These are phyloP conservation scores for Vitis vinifera DNA, from an alignment of 164 flowering plant genomes.

Conservation along the genomic window DNA sequence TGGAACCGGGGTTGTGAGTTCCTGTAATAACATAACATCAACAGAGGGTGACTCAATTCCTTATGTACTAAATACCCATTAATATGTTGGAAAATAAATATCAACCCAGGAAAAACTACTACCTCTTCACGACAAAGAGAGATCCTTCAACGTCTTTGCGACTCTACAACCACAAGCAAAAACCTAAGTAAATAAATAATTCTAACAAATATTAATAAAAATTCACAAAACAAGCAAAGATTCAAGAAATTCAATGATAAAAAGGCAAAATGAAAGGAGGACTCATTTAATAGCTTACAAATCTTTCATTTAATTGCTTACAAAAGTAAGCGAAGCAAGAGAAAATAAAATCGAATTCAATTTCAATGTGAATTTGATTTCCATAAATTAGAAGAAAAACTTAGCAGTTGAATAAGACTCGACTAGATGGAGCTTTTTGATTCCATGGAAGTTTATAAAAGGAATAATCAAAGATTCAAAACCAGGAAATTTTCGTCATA, in stretches of 20 bases:
- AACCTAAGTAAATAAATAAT: too few species aligned
- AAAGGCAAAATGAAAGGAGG: neutral
- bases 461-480: too few species aligned
- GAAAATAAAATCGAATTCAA: too few species aligned
- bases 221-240: constrained; percentile 1
- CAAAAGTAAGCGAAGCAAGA: too few species aligned
- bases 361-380: too few species aligned
- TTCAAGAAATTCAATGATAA: neutral
- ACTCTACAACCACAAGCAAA: constrained; percentile 51
- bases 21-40: constrained; percentile 37
- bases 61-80: neutral
- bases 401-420: too few species aligned
- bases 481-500: neutral
- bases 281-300: too few species aligned
- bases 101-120: neutral
- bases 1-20: constrained; percentile 90
- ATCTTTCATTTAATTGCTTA: too few species aligned
- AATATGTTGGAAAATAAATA: neutral
- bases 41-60: neutral
- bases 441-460: too few species aligned
- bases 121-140: constrained; percentile 96
- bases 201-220: neutral
- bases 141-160: constrained; percentile 98
- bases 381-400: too few species aligned
- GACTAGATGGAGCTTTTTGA: too few species aligned